Base-by-base conservation (phyloP, 306 rosid species). In the Notholithocarpus densiflorus region DNA sequence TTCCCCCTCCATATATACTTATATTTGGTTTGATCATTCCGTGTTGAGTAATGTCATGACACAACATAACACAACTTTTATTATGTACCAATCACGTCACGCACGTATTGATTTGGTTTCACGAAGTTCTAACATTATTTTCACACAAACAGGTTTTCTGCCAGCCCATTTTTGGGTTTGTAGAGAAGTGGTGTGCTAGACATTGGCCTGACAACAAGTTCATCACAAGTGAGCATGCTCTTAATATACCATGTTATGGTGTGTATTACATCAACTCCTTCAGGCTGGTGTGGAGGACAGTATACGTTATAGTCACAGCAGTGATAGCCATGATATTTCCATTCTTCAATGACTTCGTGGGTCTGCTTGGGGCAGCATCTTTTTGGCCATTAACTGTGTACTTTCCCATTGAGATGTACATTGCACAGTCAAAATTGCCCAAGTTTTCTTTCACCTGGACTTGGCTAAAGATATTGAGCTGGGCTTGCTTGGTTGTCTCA, bases 341-440 rank as follows among this genome's bases (percentile, higher is more conserved):
- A 4, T 96, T 96, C 96, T 96, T 96, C 89, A 96, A 96, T 20
- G 93, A 88, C 90, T 93, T 96, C 81, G 56, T 96, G 79, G 96
- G 96, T 3, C 80, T 96, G 40, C 91, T 93, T 53, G 98, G 99
- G 56, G 97, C 99, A 59, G 81, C 90, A 4, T 93, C 99, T 0
- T 96, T 96, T 57, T 96, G 93, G 94, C 99, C 98, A 40, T 37
- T 96, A 81, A 93, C 98, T 0, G 97, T 96, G 51, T 96, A 88
- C 79, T 96, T 96, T 82, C 99, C 99, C 23, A 77, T 91, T 21
- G 99, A 96, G 84, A 91, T 93, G 99, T 93, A 96, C 91, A 91
- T 96, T 2, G 89, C 91, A 65, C 93, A 89, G 79, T 53, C 98
- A 10, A 90, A 96, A 56, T 81, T 88, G 73, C 85, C 77, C 6